Conservation (phyloP, 2,329 filamentous ascomycete genomes). For the Fusarium austroafricanum region DNA sequence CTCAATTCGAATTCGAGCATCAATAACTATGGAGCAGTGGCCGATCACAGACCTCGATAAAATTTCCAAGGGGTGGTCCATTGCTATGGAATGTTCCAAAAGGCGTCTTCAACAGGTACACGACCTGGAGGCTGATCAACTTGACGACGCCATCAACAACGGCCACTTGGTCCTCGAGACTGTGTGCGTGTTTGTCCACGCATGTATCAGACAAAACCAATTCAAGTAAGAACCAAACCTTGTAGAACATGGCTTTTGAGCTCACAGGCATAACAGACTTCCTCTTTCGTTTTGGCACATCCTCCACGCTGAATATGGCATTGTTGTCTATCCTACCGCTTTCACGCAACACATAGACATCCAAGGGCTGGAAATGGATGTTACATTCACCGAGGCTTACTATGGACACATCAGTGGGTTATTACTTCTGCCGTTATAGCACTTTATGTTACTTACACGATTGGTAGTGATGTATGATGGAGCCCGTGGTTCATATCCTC, state of each 20-base stretch:
- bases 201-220: constrained; percentile 53
- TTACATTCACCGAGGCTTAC: constrained; percentile 55
- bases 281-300: constrained; percentile 54
- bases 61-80: constrained; percentile 53
- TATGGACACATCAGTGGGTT: constrained; percentile 52
- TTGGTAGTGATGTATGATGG: constrained; percentile 52
- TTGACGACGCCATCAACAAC: constrained; percentile 49
- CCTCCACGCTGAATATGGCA: constrained; percentile 54
- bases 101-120: constrained; percentile 50
- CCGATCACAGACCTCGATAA: constrained; percentile 50
- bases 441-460: constrained; percentile 5
- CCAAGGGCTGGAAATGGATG: constrained; percentile 48
- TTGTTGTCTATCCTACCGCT: constrained; percentile 56
- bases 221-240: constrained; percentile 47
- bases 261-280: constrained; percentile 42
- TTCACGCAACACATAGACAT: constrained; percentile 52
- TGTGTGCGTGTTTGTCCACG: constrained; percentile 55
- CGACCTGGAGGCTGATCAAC: constrained; percentile 49
- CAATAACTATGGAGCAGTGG: constrained; percentile 38
- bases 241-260: no score
- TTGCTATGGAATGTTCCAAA: constrained; percentile 53
- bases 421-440: background rate
- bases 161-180: constrained; percentile 54
- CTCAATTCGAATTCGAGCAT: background rate
- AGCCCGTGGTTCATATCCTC: constrained; percentile 46